A percentile compares a stretch with the other conserved stretches of the same genome.
phyloP scores from a whole-genome alignment of 768 basidiomycete species.

The Amanita polypyramis region DNA sequence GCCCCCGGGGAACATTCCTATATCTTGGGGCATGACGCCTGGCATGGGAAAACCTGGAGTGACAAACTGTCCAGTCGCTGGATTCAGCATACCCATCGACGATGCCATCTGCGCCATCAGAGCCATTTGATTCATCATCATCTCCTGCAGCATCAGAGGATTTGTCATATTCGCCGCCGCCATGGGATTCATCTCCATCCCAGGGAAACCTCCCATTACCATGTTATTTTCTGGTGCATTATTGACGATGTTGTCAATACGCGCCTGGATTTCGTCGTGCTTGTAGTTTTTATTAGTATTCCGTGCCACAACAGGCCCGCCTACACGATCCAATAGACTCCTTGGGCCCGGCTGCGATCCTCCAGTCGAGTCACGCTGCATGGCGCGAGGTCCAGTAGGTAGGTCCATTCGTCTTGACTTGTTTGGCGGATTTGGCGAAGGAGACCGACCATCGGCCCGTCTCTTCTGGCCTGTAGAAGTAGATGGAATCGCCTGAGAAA shows the following conservation, averaged over 20 bases:
- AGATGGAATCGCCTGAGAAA: slow-evolving; percentile 52
- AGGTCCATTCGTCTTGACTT: slow-evolving; percentile 68
- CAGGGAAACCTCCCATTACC: slow-evolving; percentile 41
- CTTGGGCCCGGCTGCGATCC: slow-evolving; percentile 28
- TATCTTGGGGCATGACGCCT: slow-evolving; percentile 40
- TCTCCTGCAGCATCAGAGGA: slow-evolving; percentile 71
- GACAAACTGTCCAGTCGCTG: slow-evolving; percentile 44
- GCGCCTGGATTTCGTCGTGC: slow-evolving; percentile 65
- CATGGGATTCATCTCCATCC: slow-evolving; percentile 58
- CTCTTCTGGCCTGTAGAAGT: slow-evolving; percentile 51
- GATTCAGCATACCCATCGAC: slow-evolving; percentile 69
- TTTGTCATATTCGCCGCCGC: slow-evolving; percentile 43
- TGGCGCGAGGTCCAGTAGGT: slow-evolving; percentile 81
- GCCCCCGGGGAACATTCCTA: slow-evolving; percentile 36
- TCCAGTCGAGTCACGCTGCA: slow-evolving; percentile 38
- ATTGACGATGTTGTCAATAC: slow-evolving; percentile 69
- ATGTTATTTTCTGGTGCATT: slow-evolving; percentile 44
- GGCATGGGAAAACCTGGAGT: slow-evolving; percentile 51
- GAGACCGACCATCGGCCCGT: slow-evolving; percentile 55
- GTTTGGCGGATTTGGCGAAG: slow-evolving; percentile 52
- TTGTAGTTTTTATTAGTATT: slow-evolving; percentile 27
- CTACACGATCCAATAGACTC: slow-evolving; percentile 78
- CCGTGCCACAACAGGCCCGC: slow-evolving; percentile 36
- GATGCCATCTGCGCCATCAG: slow-evolving; percentile 90
- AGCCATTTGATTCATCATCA: slow-evolving; percentile 89